Percentiles rank a stretch among this genome's conserved stretches.
These are phyloP conservation scores for Ogataea henricii DNA, from an alignment of 805 yeast species.

Conservation along the genomic window DNA sequence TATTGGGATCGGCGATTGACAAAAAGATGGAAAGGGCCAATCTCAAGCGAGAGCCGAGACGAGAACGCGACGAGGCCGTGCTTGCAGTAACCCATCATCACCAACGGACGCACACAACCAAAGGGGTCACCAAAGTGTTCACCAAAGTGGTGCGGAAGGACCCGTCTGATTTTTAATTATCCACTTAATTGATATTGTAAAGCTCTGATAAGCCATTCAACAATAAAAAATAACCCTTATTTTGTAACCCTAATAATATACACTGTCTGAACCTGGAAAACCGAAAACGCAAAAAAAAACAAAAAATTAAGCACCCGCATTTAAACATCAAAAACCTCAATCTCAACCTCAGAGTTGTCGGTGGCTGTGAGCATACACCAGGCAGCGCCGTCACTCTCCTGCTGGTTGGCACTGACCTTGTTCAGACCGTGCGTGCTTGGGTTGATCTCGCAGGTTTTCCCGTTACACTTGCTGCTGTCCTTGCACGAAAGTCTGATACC, in stretches of 20 bases:
- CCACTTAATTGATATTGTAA: too few species aligned
- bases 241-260: neutral
- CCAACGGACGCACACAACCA: too few species aligned
- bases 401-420: slow-evolving; percentile 45
- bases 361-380: slow-evolving; percentile 83
- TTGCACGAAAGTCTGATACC: slow-evolving; percentile 79
- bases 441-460: slow-evolving; percentile 81
- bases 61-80: too few species aligned
- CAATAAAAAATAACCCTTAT: neutral
- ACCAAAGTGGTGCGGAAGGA: too few species aligned
- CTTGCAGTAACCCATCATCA: too few species aligned
- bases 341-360: slow-evolving; percentile 60
- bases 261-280: too few species aligned
- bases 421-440: slow-evolving; percentile 66
- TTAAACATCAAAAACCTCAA: slow-evolving; percentile 62
- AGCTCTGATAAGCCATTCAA: too few species aligned
- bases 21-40: too few species aligned
- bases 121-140: too few species aligned
- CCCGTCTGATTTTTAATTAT: too few species aligned
- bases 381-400: slow-evolving; percentile 53
- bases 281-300: neutral
- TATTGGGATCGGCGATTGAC: too few species aligned
- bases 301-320: neutral
- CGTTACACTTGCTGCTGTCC: slow-evolving; percentile 66
- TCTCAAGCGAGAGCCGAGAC: too few species aligned